Conservation (phyloP, 2,329 filamentous ascomycete species). For the Moelleriella libera region DNA sequence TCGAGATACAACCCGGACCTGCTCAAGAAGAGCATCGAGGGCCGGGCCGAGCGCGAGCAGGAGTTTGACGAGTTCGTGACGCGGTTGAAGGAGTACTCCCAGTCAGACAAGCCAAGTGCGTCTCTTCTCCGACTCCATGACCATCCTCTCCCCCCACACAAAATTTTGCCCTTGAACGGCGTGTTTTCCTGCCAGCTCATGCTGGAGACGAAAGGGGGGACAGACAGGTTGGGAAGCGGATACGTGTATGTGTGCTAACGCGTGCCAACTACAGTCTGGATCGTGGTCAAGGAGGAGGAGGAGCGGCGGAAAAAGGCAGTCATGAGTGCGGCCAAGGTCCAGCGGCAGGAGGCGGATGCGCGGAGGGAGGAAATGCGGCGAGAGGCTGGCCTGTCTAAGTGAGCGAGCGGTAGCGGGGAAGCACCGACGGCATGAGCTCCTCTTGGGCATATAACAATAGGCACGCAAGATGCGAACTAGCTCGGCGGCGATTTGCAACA, state of each 20-base stretch:
- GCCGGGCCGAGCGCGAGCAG: conserved; percentile 58
- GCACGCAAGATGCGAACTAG: no score
- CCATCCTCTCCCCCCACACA: no score
- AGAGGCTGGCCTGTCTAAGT: conserved; percentile 28
- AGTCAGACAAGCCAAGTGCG: conserved; percentile 83
- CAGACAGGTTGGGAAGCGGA: no score
- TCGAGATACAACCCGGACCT: conserved; percentile 87
- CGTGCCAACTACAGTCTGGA: no score
- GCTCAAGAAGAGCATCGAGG: conserved; percentile 75
- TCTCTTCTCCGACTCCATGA: conserved; percentile 6
- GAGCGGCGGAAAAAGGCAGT: conserved; percentile 24
- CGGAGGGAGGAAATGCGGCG: conserved; percentile 34
- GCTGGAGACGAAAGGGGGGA: no score
- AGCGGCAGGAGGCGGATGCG: conserved; percentile 25
- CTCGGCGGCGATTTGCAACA: no score
- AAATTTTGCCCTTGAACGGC: no score
- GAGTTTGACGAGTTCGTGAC: conserved; percentile 83
- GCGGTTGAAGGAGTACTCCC: conserved; percentile 75
- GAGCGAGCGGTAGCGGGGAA: conserved; percentile 1
- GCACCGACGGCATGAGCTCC: no score
- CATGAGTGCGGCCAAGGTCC: conserved; percentile 18
- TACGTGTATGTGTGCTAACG: no score
- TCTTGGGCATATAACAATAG: no score
- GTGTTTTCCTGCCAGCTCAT: no score
- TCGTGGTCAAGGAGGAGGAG: conserved; percentile 34